Conservation (phyloP, 2,329 filamentous ascomycete species). For the Graphium sp. region DNA sequence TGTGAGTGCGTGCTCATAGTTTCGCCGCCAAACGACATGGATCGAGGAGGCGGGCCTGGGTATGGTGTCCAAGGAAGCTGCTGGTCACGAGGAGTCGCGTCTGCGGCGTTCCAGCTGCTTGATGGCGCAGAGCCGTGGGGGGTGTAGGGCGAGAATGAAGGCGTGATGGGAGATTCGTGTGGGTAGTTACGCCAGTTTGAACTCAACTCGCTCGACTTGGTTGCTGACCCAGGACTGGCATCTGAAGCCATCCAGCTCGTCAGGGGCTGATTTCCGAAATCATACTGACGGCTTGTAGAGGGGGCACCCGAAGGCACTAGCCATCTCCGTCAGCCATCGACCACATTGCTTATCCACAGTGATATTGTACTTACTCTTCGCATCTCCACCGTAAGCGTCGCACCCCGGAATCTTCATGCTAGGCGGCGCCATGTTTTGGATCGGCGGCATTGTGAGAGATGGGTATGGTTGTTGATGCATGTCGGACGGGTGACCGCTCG, state of each 20-base stretch:
- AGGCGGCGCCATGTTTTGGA: conserved; percentile 26
- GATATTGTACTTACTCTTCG: conserved; percentile 21
- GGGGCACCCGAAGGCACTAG: conserved; percentile 18
- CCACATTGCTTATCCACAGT: not conserved
- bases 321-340: conserved; percentile 7
- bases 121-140: conserved; percentile 21
- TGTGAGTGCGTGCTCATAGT: conserved; percentile 8
- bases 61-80: conserved; percentile 26
- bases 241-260: conserved; percentile 28
- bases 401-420: conserved; percentile 19
- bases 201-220: conserved; percentile 24
- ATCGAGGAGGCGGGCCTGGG: conserved; percentile 21
- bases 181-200: conserved; percentile 31
- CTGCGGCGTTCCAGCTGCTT: conserved; percentile 23
- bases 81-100: conserved; percentile 22
- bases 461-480: conserved; percentile 21
- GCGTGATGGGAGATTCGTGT: conserved; percentile 30
- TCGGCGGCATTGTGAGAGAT: conserved; percentile 23
- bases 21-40: conserved; percentile 30
- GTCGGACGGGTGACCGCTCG: conserved; percentile 23
- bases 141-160: conserved; percentile 31
- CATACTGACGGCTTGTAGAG: conserved; percentile 15
- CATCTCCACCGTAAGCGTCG: conserved; percentile 19
- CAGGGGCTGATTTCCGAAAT: conserved; percentile 19
- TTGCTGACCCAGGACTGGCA: conserved; percentile 16